Evolutionary conservation across 1,284 basidiomycete genomes (phyloP).

Genomic region (Microbotryum scabiosae): DNA sequence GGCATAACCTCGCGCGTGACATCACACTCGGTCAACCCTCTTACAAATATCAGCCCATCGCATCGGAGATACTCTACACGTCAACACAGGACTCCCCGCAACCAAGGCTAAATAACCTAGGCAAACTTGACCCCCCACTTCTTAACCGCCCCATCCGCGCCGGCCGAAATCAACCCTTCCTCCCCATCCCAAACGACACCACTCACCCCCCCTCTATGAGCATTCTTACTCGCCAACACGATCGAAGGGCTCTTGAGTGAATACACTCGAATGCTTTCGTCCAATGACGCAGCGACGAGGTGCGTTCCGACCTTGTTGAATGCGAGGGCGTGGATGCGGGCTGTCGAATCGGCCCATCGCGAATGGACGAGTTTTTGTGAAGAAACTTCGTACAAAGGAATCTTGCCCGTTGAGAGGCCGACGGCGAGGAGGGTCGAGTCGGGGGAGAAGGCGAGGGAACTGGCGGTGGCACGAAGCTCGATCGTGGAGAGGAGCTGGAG

Average conservation of each 20-base stretch:
- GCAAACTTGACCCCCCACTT: slow-evolving; percentile 7
- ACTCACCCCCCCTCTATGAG: slow-evolving; percentile 16
- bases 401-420: slow-evolving; percentile 25
- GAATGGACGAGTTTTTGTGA: slow-evolving; percentile 1
- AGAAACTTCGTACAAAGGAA: slow-evolving; percentile 15
- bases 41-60: background rate
- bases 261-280: slow-evolving; percentile 20
- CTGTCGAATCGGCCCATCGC: slow-evolving; percentile 9
- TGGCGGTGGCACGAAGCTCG: slow-evolving; percentile 59
- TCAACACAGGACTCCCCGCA: too few relatives aligned
- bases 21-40: too few relatives aligned
- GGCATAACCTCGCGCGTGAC: too few relatives aligned
- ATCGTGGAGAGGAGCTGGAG: background rate
- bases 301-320: slow-evolving; percentile 10
- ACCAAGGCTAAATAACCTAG: slow-evolving; percentile 1
- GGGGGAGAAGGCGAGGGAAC: slow-evolving; percentile 69
- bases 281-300: slow-evolving; percentile 14
- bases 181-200: slow-evolving; percentile 8
- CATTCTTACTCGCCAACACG: slow-evolving; percentile 6
- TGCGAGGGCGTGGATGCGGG: slow-evolving; percentile 10
- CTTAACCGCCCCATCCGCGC: slow-evolving; percentile 23
- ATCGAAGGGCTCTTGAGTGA: slow-evolving; percentile 5
- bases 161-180: slow-evolving; percentile 7
- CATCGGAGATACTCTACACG: too few relatives aligned
- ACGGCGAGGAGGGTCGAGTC: slow-evolving; percentile 42